Evolutionary conservation across 768 basidiomycete species (phyloP), one percentile per base, ranked within the genome.

Genomic region (Postia placenta): DNA sequence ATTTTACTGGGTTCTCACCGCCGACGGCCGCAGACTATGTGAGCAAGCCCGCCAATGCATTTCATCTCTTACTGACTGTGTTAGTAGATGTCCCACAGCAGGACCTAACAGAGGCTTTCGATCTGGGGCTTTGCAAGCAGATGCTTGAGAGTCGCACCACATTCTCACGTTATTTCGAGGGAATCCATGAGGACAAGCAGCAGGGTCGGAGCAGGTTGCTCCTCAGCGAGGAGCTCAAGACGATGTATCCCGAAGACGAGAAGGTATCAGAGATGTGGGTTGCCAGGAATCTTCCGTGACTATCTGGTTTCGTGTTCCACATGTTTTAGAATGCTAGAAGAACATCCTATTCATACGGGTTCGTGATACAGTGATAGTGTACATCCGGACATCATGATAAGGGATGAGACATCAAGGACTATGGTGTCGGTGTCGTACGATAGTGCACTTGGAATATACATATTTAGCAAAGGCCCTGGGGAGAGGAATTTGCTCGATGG

Each of bases 171-270:
- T 74, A 67, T 56, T 73, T 74, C 30, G 68, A 67, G 40, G 69
- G 45, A 43, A 50, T 37, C 36, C 30, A 45, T 51, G 45, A 27
- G 51, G 54, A 4, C 24, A 27, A 6, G 48, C 48, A 5, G 17
- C 12, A 22, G 14, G 5, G 53, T n/a, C 55, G 65, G 51, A 71
- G 65, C 11, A 65, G 74, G 39, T 56, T 78, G 35, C 55, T 72
- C 15, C 57, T 67, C 11, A 76, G 71, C 50, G 66, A 72, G 5
- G 75, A 79, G 45, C 59, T 71, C 6, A 64, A 63, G 48, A 53
- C 51, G 14, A 58, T 61, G 28, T 79, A 74, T 59, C 79, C 78
- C 1, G 73, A 79, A 36, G 79, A 80, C 48, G 65, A 75, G 26
- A 59, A 46, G 11, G 53, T 64, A 26, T 74, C 66, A 1, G 56